phyloP scores from a whole-genome alignment of 306 rosid genomes.

The Trifolium repens region DNA sequence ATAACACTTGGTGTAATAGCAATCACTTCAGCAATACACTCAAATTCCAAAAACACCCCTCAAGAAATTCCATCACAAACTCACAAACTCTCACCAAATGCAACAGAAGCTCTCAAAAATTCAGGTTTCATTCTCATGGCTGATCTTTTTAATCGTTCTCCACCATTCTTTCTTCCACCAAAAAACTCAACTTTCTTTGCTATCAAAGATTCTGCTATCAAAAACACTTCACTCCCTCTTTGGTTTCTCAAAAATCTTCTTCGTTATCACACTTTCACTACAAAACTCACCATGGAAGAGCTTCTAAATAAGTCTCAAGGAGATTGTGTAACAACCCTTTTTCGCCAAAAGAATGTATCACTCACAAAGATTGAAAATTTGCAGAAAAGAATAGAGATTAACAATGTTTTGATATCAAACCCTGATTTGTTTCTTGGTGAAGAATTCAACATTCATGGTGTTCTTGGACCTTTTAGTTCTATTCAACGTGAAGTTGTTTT shows the following conservation, averaged over 20 bases:
- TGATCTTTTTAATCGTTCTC: conserved; percentile 62
- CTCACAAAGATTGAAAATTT: conserved; percentile 50
- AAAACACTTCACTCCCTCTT: conserved; percentile 55
- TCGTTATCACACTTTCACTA: conserved; percentile 42
- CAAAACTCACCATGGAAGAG: conserved; percentile 34
- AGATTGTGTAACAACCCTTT: conserved; percentile 57
- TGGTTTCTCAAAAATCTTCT: conserved; percentile 65
- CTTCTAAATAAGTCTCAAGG: conserved; percentile 44
- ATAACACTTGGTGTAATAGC: conserved; percentile 56
- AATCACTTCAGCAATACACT: conserved; percentile 51
- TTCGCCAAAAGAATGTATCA: conserved; percentile 45
- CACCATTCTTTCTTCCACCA: conserved; percentile 56
- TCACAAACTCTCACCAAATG: conserved; percentile 49
- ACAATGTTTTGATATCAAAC: conserved; percentile 58
- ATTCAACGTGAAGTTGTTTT: conserved; percentile 47
- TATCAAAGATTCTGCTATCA: conserved; percentile 47
- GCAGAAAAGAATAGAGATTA: conserved; percentile 57
- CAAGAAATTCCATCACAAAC: conserved; percentile 38
- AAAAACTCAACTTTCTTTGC: conserved; percentile 49
- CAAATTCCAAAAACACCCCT: conserved; percentile 40
- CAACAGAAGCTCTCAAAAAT: conserved; percentile 56
- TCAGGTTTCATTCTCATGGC: conserved; percentile 66
- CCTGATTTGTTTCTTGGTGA: conserved; percentile 61
- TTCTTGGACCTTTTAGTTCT: conserved; percentile 61
- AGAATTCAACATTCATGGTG: conserved; percentile 65